phyloP scores from a whole-genome alignment of 2,329 filamentous ascomycete species.

The Hymenoscyphus scutula region DNA sequence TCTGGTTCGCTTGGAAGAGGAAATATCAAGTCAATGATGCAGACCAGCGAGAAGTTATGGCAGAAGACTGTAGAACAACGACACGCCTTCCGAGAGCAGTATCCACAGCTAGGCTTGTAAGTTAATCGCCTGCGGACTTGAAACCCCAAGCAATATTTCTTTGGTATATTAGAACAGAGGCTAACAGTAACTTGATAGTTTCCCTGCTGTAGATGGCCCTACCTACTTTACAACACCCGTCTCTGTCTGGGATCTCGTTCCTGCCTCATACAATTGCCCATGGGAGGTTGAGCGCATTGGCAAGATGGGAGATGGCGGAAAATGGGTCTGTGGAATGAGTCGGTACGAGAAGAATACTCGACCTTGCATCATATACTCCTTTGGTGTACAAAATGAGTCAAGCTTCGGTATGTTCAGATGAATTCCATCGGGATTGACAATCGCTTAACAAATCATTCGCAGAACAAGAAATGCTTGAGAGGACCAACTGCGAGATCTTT shows the following conservation, averaged over 20 bases:
- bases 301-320: conserved; percentile 41
- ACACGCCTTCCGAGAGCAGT: conserved; percentile 30
- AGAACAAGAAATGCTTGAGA: conserved; percentile 39
- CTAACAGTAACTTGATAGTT: conserved; percentile 19
- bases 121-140: conserved; percentile 16
- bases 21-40: conserved; percentile 23
- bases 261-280: conserved; percentile 39
- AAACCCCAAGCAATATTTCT: background rate
- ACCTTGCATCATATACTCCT: conserved; percentile 39
- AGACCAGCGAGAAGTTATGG: conserved; percentile 31
- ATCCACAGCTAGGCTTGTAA: conserved; percentile 31
- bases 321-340: conserved; percentile 42
- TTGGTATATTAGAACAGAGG: background rate
- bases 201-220: conserved; percentile 21
- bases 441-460: background rate
- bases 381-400: conserved; percentile 40
- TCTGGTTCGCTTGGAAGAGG: conserved; percentile 15
- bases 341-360: conserved; percentile 33
- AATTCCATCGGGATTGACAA: too few species aligned
- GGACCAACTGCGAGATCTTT: conserved; percentile 41
- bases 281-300: conserved; percentile 41
- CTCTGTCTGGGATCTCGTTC: conserved; percentile 41
- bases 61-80: conserved; percentile 34
- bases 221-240: conserved; percentile 30
- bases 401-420: conserved; percentile 33